Evolutionary conservation across 2,329 filamentous ascomycete genomes (phyloP).

Genomic region (Zymoseptoria passerinii): DNA sequence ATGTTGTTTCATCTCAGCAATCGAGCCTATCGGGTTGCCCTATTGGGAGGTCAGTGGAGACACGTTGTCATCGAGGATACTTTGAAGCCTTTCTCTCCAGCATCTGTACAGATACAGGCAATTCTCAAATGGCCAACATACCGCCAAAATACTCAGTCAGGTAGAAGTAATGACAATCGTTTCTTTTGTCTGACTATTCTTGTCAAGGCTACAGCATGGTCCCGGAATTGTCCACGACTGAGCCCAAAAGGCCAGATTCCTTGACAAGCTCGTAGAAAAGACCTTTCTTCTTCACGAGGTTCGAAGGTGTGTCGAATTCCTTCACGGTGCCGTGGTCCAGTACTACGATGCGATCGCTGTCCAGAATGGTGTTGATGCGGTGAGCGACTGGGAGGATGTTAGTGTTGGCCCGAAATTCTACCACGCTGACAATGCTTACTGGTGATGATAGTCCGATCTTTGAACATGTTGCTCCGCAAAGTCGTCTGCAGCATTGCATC

Average conservation of each 20-base stretch:
- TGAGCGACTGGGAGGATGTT: slow-evolving; percentile 57
- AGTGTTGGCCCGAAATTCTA: neutral
- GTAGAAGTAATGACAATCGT: neutral
- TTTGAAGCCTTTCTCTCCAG: neutral
- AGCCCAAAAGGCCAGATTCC: slow-evolving; percentile 68
- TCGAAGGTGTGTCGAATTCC: slow-evolving; percentile 82
- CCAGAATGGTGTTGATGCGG: slow-evolving; percentile 93
- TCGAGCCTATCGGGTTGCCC: neutral
- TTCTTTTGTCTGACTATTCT: neutral
- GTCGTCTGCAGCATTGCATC: slow-evolving; percentile 58
- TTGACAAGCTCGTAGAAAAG: slow-evolving; percentile 85
- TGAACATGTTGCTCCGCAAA: slow-evolving; percentile 60
- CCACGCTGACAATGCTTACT: slow-evolving; percentile 33
- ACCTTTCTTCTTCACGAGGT: slow-evolving; percentile 66
- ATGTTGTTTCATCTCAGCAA: neutral
- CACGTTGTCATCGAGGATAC: neutral
- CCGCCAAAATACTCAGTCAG: neutral
- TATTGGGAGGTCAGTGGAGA: neutral
- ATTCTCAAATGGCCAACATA: neutral
- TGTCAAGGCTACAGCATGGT: neutral
- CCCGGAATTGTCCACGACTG: slow-evolving; percentile 19
- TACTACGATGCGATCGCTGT: slow-evolving; percentile 82
- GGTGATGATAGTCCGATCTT: slow-evolving; percentile 92
- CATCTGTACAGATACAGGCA: neutral
- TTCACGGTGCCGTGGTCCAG: slow-evolving; percentile 82